These are phyloP conservation scores for Zangia roseola DNA, from an alignment of 768 basidiomycete genomes.

Conservation along the genomic window DNA sequence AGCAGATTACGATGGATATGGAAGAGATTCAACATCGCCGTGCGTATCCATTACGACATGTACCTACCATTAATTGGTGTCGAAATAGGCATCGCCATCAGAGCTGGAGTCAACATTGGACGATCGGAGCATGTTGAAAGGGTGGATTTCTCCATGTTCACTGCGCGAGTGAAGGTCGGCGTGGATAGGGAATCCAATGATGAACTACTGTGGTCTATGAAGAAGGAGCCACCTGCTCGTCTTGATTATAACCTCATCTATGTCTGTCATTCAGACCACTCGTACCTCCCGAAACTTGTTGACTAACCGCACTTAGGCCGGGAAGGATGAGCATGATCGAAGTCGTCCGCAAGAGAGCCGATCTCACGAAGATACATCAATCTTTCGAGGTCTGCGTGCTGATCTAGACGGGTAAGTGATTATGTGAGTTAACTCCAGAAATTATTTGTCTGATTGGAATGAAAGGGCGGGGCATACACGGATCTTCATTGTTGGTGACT, in stretches of 20 bases:
- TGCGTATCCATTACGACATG: constrained; percentile 32
- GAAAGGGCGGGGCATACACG: constrained; percentile 11
- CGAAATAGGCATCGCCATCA: too few relatives aligned
- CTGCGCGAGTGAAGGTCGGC: constrained; percentile 9
- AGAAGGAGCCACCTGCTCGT: neutral
- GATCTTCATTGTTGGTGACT: constrained; percentile 11
- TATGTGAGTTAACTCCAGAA: neutral
- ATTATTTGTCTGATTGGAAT: too few relatives aligned
- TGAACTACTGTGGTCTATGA: neutral
- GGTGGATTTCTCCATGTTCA: constrained; percentile 28
- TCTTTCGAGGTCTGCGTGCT: constrained; percentile 10
- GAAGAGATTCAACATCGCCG: constrained; percentile 61
- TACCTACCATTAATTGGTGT: too few relatives aligned
- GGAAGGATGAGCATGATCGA: constrained; percentile 5
- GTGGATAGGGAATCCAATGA: neutral
- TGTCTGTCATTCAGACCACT: neutral
- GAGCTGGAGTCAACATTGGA: too few relatives aligned
- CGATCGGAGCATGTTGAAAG: too few relatives aligned
- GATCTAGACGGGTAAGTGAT: constrained; percentile 14
- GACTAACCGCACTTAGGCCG: neutral
- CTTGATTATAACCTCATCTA: constrained; percentile 5
- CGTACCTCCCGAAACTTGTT: too few relatives aligned
- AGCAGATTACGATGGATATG: constrained; percentile 58
- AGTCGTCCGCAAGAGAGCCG: neutral
- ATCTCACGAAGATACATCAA: neutral